Evolutionary conservation across 495 filamentous ascomycete species (phyloP).

Genomic region (Aspergillus nanangensis): DNA sequence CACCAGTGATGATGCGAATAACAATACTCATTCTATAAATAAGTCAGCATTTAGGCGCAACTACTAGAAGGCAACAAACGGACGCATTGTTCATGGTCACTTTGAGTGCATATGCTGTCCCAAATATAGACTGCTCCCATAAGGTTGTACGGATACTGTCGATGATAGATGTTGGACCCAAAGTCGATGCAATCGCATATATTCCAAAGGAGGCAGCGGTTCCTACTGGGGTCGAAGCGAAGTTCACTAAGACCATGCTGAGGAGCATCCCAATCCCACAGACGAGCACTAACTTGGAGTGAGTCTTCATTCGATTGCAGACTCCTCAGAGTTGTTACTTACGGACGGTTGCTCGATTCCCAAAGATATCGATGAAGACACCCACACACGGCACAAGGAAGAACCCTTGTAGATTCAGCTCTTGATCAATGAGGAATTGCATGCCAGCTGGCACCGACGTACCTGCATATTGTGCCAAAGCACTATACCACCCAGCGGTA

Average conservation of each 20-base stretch:
- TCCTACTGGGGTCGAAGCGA: conserved; percentile 24
- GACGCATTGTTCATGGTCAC: conserved; percentile 44
- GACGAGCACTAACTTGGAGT: conserved; percentile 18
- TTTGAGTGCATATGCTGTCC: conserved; percentile 39
- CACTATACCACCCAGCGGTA: conserved; percentile 42
- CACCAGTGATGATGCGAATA: conserved; percentile 38
- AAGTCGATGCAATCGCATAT: conserved; percentile 33
- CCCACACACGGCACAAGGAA: conserved; percentile 39
- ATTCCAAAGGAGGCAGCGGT: conserved; percentile 41
- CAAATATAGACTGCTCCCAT: conserved; percentile 42
- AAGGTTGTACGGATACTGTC: conserved; percentile 40
- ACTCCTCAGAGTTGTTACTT: conserved; percentile 15
- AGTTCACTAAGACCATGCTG: conserved; percentile 38
- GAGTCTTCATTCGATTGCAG: not conserved
- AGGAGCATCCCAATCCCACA: conserved; percentile 37
- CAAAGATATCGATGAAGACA: conserved; percentile 40
- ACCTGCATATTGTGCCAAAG: conserved; percentile 40
- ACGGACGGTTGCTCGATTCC: conserved; percentile 37
- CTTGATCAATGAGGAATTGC: not conserved
- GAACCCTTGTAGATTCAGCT: conserved; percentile 18
- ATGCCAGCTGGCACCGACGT: no score
- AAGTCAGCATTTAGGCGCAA: conserved; percentile 1
- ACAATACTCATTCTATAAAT: conserved; percentile 39
- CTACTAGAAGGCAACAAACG: not conserved
- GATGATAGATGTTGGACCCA: conserved; percentile 40